Base-by-base conservation (phyloP, 495 filamentous ascomycete genomes). In the Filosporella fistucella region DNA sequence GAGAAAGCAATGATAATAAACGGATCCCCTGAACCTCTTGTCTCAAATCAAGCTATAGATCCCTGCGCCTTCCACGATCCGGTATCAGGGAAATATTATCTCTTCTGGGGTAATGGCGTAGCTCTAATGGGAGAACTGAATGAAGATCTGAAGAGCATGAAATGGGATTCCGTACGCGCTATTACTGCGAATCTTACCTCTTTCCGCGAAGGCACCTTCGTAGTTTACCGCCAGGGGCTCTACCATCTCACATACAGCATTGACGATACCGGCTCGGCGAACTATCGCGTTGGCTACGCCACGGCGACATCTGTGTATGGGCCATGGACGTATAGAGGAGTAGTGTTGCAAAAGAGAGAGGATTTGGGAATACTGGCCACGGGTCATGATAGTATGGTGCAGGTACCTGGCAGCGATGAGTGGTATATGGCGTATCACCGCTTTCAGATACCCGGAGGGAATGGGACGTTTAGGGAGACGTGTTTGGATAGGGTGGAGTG, bases 381-480 rank as follows among this genome's bases (percentile, higher is more conserved):
- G 16, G 35, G 35, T 4, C 35, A 38, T n/a, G n/a, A 38, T 22
- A 21, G 16, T 20, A 38, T 38, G 5, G 10, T 38, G 5, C 5
- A 13, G 3, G 35, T 38, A 9, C 35, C 35, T 10, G 35, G 35
- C n/a, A 38, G 17, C 4, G 35, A 38, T 38, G 14, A 38, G 10
- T 38, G 35, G 35, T 38, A 38, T 22, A 38, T 38, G 14, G 35
- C 18, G 8, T 38, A 38, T 38, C 35, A 38, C 18, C 35, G 35
- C 3, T 38, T 38, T 21, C 10, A 5, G 18, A 38, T 38, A 7
- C 35, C 35, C 9, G 35, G 17, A 7, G 35, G 35, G 13, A 35
- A 35, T n/a, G 32, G 32, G 13, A 35, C 32, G 13, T 35, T 35
- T 14, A 35, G 32, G 32, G 32, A 35, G 32, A 35, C 32, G n/a